Evolutionary conservation across 345 rosid species (phyloP).

Genomic region (Camelina laxa): DNA sequence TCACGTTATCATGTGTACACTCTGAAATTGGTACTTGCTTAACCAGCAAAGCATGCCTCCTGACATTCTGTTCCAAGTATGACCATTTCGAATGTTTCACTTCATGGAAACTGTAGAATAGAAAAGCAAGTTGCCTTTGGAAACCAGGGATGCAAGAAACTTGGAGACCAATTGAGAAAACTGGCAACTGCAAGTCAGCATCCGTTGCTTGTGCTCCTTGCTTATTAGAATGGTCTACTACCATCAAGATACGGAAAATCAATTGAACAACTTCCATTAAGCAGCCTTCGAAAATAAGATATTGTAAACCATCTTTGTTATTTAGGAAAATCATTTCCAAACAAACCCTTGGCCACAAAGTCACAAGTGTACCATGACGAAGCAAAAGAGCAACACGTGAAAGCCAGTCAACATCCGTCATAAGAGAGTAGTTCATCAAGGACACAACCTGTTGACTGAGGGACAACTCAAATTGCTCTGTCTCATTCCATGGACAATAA

Average conservation of each 20-base stretch:
- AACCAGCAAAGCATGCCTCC: constrained; percentile 56
- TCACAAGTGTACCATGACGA: constrained; percentile 60
- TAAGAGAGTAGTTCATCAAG: constrained; percentile 43
- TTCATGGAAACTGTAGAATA: constrained; percentile 60
- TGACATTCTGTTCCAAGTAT: constrained; percentile 59
- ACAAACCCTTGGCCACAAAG: constrained; percentile 72
- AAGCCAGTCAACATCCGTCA: constrained; percentile 51
- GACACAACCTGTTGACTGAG: constrained; percentile 50
- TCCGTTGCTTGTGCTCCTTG: constrained; percentile 52
- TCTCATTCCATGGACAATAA: constrained; percentile 44
- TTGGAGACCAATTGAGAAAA: constrained; percentile 72
- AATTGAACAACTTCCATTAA: constrained; percentile 69
- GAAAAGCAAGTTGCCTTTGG: constrained; percentile 68
- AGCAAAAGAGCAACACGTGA: constrained; percentile 53
- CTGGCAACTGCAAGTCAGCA: constrained; percentile 63
- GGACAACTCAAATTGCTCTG: constrained; percentile 48
- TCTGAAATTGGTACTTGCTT: constrained; percentile 68
- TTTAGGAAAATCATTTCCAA: constrained; percentile 90
- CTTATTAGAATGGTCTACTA: constrained; percentile 55
- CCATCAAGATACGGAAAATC: constrained; percentile 59
- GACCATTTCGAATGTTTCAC: constrained; percentile 66
- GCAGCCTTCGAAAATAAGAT: constrained; percentile 79
- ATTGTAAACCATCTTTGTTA: constrained; percentile 72
- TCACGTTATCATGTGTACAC: constrained; percentile 67
- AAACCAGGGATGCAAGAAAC: constrained; percentile 59